Conservation (phyloP, 2,329 filamentous ascomycete species). For the Erysiphe neolycopersici region DNA sequence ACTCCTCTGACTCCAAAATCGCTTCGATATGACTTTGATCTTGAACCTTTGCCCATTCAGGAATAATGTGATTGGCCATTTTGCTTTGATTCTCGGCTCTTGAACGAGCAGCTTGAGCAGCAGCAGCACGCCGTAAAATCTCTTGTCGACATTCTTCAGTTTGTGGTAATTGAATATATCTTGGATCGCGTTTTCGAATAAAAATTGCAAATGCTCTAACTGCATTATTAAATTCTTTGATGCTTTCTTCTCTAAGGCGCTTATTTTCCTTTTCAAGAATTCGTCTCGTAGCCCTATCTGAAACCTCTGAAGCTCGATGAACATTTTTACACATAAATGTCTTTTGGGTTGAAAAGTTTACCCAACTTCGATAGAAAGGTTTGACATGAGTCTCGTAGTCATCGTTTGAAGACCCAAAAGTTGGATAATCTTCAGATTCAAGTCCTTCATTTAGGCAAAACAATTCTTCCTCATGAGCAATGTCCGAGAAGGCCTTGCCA, state of each 20-base stretch:
- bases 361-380: constrained; percentile 61
- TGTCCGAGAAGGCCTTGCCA: constrained; percentile 47
- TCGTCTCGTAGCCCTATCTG: constrained; percentile 57
- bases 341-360: constrained; percentile 58
- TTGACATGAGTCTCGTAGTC: constrained; percentile 51
- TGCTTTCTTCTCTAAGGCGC: constrained; percentile 52
- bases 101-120: constrained; percentile 60
- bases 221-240: constrained; percentile 76
- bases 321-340: constrained; percentile 74
- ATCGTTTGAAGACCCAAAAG: constrained; percentile 56
- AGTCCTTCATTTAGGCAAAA: constrained; percentile 43
- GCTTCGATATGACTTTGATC: constrained; percentile 23
- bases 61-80: constrained; percentile 32
- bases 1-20: constrained; percentile 28
- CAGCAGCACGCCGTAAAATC: constrained; percentile 47
- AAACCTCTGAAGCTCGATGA: constrained; percentile 61
- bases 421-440: constrained; percentile 40
- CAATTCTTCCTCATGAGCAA: constrained; percentile 54
- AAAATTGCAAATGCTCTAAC: constrained; percentile 69
- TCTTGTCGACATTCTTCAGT: constrained; percentile 61
- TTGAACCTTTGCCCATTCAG: constrained; percentile 50
- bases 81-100: constrained; percentile 59
- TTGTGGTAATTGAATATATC: constrained; percentile 52
- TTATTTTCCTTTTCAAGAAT: constrained; percentile 92
- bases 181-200: constrained; percentile 70